Evolutionary conservation across 768 basidiomycete species (phyloP).

Genomic region (Termitomyces sp.): DNA sequence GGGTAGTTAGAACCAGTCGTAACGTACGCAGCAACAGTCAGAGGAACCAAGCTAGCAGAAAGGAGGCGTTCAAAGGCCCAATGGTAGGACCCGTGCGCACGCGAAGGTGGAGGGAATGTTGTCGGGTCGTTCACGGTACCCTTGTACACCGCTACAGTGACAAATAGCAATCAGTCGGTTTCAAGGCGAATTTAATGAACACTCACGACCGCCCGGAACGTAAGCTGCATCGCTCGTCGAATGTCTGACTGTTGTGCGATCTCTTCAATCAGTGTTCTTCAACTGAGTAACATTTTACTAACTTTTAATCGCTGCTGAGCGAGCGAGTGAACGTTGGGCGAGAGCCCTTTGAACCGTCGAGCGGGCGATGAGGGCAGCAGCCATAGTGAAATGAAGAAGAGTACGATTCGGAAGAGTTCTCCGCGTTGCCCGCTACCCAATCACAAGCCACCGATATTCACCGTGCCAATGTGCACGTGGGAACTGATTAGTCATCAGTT

Average conservation of each 20-base stretch:
- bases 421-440: conserved; percentile 6
- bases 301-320: conserved; percentile 38
- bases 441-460: conserved; percentile 13
- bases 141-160: conserved; percentile 63
- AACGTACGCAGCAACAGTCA: conserved; percentile 82
- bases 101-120: conserved; percentile 76
- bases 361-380: conserved; percentile 42
- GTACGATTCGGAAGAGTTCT: conserved; percentile 1
- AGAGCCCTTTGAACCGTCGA: conserved; percentile 41
- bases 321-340: conserved; percentile 32
- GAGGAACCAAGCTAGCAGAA: conserved; percentile 80
- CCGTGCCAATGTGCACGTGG: conserved; percentile 8
- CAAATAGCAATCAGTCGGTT: background rate
- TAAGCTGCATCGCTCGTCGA: conserved; percentile 35
- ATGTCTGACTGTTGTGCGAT: conserved; percentile 30
- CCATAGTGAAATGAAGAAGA: conserved; percentile 31
- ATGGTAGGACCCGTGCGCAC: conserved; percentile 84
- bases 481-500: conserved; percentile 9
- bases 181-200: background rate
- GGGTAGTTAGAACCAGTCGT: conserved; percentile 75
- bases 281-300: conserved; percentile 5
- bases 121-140: conserved; percentile 97
- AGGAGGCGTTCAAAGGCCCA: conserved; percentile 92
- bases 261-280: background rate
- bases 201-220: conserved; percentile 70